Percentiles rank a stretch among this genome's conserved stretches.
These are phyloP conservation scores for Sechiopsis laciniata DNA, from an alignment of 306 rosid genomes.

Conservation along the genomic window DNA sequence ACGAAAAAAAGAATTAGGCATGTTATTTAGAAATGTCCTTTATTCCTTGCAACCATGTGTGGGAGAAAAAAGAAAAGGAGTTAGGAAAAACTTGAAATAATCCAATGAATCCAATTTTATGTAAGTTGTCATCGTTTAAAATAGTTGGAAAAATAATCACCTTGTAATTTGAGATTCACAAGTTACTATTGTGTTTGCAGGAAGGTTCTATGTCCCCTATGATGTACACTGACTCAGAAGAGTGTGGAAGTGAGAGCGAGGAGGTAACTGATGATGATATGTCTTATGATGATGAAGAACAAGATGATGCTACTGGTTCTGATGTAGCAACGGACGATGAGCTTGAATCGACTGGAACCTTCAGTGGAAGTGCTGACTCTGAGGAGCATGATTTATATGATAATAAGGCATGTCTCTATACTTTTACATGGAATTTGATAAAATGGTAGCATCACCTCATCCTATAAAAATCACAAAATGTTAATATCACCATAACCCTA, in stretches of 20 bases:
- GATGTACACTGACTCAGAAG: conserved; percentile 68
- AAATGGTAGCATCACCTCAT: conserved; percentile 10
- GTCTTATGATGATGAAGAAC: conserved; percentile 68
- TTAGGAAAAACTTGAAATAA: neutral
- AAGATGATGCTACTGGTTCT: conserved; percentile 50
- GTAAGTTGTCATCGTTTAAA: neutral
- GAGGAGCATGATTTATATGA: conserved; percentile 27
- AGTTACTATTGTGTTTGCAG: conserved; percentile 48
- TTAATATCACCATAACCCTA: neutral
- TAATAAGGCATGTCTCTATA: conserved; percentile 46
- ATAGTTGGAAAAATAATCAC: conserved; percentile 12
- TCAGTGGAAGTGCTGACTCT: conserved; percentile 47
- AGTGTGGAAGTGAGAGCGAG: conserved; percentile 67
- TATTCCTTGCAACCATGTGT: neutral
- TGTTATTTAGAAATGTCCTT: conserved; percentile 1
- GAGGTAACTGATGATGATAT: conserved; percentile 68
- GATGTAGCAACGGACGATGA: conserved; percentile 52
- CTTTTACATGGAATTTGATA: conserved; percentile 18
- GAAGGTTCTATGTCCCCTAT: conserved; percentile 67
- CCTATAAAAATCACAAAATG: neutral
- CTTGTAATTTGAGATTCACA: conserved; percentile 30
- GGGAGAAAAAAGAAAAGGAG: neutral
- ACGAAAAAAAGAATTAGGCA: neutral
- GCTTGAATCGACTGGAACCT: conserved; percentile 40
- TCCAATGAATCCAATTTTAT: neutral